Evolutionary conservation across 768 basidiomycete species (phyloP).

Genomic region (Podaxis sp.): DNA sequence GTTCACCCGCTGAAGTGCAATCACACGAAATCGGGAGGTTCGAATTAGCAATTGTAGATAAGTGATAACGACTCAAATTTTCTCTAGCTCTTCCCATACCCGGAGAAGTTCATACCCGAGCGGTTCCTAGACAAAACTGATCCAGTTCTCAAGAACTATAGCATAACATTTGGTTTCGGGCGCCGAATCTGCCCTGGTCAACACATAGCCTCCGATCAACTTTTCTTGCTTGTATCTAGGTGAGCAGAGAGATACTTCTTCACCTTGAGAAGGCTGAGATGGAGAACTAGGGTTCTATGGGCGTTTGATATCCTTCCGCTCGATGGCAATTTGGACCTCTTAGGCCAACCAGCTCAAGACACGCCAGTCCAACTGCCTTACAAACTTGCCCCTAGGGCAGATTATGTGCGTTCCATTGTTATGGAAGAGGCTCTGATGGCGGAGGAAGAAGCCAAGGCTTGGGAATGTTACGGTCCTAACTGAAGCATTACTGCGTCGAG

Average conservation of each 20-base stretch:
- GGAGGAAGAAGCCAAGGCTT: conserved; percentile 1
- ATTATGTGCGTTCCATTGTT: neutral
- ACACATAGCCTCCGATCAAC: conserved; percentile 26
- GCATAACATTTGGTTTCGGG: conserved; percentile 28
- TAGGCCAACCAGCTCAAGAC: neutral
- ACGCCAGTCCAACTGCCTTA: neutral
- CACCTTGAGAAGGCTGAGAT: neutral
- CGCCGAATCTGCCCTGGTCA: conserved; percentile 28
- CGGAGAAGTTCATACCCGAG: conserved; percentile 25
- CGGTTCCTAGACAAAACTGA: conserved; percentile 21
- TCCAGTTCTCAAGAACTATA: conserved; percentile 22
- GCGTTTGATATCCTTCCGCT: conserved; percentile 21
- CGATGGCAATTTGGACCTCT: neutral
- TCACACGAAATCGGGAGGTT: neutral
- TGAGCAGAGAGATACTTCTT: conserved; percentile 6
- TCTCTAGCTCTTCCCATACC: conserved; percentile 23
- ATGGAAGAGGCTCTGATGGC: conserved; percentile 5
- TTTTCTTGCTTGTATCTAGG: conserved; percentile 24
- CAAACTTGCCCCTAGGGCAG: conserved; percentile 7
- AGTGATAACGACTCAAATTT: conserved; percentile 14
- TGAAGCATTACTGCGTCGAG: neutral
- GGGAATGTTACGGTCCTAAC: neutral
- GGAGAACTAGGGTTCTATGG: conserved; percentile 22
- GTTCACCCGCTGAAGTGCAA: neutral
- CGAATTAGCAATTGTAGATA: conserved; percentile 1